Conservation (phyloP, 2,329 filamentous ascomycete genomes). For the Epichloe scottii region DNA sequence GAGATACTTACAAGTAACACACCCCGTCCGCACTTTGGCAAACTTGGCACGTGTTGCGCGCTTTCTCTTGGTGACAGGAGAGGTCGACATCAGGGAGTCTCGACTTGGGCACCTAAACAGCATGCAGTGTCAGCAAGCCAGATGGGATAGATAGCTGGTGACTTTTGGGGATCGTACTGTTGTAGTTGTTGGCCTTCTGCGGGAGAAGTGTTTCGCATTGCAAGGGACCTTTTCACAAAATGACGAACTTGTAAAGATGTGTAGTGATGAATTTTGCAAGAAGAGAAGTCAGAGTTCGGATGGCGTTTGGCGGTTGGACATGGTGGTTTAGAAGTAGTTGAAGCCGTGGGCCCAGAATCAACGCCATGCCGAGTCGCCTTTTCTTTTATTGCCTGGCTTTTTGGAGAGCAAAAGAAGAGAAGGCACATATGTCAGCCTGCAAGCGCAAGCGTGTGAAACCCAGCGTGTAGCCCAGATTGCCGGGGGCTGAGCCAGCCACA, state of each 20-base stretch:
- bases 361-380: background rate
- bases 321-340: background rate
- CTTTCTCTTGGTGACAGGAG: constrained; percentile 6
- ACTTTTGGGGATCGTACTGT: background rate
- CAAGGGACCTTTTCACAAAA: background rate
- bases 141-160: background rate
- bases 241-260: background rate
- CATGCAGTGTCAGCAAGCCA: background rate
- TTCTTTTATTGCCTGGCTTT: background rate
- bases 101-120: background rate
- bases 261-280: background rate
- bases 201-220: constrained; percentile 2
- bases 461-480: background rate
- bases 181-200: background rate
- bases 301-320: background rate
- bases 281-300: background rate
- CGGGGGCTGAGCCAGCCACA: constrained; percentile 6
- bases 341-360: background rate
- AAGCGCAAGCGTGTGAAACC: background rate
- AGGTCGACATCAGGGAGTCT: constrained; percentile 8
- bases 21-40: constrained; percentile 20
- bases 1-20: constrained; percentile 19
- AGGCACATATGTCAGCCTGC: background rate
- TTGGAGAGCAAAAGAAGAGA: background rate
- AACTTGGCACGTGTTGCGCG: constrained; percentile 16